Evolutionary conservation across 305 asterid species (phyloP).

Genomic region (Salvia sclarea): DNA sequence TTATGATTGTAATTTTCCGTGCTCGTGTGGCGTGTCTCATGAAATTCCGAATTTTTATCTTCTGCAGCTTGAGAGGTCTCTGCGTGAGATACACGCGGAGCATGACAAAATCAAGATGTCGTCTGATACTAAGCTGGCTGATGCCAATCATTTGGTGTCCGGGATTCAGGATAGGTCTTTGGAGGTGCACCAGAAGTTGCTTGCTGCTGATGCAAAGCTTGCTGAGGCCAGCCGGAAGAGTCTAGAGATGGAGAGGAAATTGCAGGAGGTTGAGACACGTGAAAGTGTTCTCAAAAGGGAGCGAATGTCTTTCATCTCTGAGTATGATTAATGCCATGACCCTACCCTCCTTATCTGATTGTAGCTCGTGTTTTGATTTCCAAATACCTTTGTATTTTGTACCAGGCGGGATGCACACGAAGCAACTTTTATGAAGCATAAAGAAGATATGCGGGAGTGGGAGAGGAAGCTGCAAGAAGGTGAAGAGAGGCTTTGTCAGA

Average conservation of each 20-base stretch:
- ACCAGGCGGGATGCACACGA: constrained; percentile 76
- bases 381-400: constrained; percentile 17
- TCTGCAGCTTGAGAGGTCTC: constrained; percentile 74
- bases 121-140: constrained; percentile 63
- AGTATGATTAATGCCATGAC: constrained; percentile 49
- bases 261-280: constrained; percentile 74
- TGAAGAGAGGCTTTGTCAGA: constrained; percentile 72
- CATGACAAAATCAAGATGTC: constrained; percentile 53
- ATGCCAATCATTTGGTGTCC: constrained; percentile 60
- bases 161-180: constrained; percentile 64
- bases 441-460: constrained; percentile 71
- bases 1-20: constrained; percentile 3
- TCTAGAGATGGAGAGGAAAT: constrained; percentile 72
- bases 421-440: constrained; percentile 55
- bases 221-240: constrained; percentile 76
- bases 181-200: constrained; percentile 65
- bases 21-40: constrained; percentile 23
- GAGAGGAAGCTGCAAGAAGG: constrained; percentile 83
- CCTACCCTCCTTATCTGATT: background rate
- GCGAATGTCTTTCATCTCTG: constrained; percentile 67
- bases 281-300: constrained; percentile 78
- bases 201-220: constrained; percentile 83
- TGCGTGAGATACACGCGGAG: constrained; percentile 52
- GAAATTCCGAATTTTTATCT: background rate
- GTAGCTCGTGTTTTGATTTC: background rate